A percentile compares a stretch with the other conserved stretches of the same genome.
phyloP scores from a whole-genome alignment of 805 yeast species.

The Candida easanensis region DNA sequence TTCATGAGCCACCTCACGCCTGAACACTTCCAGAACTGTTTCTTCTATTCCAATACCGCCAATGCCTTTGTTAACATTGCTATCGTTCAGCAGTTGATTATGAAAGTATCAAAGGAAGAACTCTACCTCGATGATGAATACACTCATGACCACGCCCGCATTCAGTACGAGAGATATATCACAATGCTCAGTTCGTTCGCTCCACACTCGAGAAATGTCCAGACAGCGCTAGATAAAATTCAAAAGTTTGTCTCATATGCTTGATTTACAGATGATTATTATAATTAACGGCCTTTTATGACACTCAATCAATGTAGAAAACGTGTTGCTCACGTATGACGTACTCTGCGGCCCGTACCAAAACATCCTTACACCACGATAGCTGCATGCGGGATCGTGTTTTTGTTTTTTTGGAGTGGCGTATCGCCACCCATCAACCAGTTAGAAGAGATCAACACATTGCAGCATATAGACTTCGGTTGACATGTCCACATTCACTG shows the following conservation, averaged over 20 bases:
- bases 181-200: conserved; percentile 3
- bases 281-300: neutral
- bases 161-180: conserved; percentile 8
- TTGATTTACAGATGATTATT: neutral
- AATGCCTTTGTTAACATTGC: conserved; percentile 24
- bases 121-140: conserved; percentile 20
- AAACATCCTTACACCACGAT: conserved; percentile 10
- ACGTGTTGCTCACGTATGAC: too few species aligned
- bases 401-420: neutral
- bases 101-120: conserved; percentile 18
- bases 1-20: conserved; percentile 21
- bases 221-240: conserved; percentile 10
- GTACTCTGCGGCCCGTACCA: too few species aligned
- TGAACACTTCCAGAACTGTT: conserved; percentile 19
- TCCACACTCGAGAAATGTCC: conserved; percentile 2
- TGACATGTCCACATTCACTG: conserved; percentile 14
- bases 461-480: neutral
- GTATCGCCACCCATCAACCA: conserved; percentile 1
- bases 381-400: too few species aligned
- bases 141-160: conserved; percentile 2
- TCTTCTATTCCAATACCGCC: conserved; percentile 12
- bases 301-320: too few species aligned
- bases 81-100: conserved; percentile 17
- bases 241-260: conserved; percentile 5
- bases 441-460: too few species aligned